Conservation (phyloP, 108 stramenopile genomes). For the Asterionellopsis glacialis region DNA sequence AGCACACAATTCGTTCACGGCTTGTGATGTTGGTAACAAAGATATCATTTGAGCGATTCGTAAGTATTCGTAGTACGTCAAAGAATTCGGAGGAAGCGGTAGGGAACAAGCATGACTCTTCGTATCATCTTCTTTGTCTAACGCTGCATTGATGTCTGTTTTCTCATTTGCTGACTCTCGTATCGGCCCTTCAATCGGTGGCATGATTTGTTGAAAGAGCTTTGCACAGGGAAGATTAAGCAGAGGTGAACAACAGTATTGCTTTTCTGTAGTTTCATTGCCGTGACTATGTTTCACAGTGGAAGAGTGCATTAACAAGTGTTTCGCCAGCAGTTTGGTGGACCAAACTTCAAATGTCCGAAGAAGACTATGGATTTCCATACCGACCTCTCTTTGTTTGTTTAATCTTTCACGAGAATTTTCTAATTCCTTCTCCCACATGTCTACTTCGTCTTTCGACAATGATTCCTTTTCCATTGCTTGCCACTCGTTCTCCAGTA, state of each 20-base stretch:
- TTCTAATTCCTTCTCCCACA: constrained; percentile 4
- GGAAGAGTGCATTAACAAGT: constrained; percentile 15
- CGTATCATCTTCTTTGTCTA: not conserved
- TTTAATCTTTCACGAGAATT: not conserved
- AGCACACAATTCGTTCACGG: not conserved
- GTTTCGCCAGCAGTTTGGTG: constrained; percentile 31
- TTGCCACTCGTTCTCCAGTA: constrained; percentile 2
- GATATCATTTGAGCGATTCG: constrained; percentile 23
- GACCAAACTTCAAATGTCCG: constrained; percentile 32
- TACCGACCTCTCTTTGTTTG: constrained; percentile 3
- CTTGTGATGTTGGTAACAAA: constrained; percentile 9
- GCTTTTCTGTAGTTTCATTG: not conserved
- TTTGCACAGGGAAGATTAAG: constrained; percentile 24
- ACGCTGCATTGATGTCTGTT: not conserved
- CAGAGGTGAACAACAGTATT: constrained; percentile 15
- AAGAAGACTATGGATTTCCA: constrained; percentile 17
- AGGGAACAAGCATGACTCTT: constrained; percentile 15
- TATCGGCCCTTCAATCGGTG: not conserved
- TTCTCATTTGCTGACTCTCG: not conserved
- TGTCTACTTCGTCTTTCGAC: not conserved
- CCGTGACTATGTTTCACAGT: not conserved
- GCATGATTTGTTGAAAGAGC: constrained; percentile 6
- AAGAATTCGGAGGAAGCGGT: constrained; percentile 33
- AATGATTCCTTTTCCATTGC: not conserved
- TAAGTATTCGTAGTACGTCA: constrained; percentile 38